Evolutionary conservation across 495 filamentous ascomycete genomes (phyloP).

Genomic region (Xylaria palmicola): DNA sequence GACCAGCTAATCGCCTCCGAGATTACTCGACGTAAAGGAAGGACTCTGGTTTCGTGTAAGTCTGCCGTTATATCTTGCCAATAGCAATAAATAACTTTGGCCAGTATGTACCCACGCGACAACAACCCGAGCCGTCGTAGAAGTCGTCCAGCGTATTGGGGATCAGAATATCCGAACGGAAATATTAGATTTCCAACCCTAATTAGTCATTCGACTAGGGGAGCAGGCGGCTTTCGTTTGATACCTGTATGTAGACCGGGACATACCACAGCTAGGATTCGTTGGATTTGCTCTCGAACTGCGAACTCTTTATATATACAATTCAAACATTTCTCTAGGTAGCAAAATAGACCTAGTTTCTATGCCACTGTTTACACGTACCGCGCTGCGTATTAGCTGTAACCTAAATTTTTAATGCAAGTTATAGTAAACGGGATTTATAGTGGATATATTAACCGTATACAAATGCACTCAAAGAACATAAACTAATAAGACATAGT

Average conservation of each 20-base stretch:
- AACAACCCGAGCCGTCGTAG: conserved; percentile 1
- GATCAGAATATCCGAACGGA: not conserved
- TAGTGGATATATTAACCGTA: too few species aligned
- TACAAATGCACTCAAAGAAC: too few species aligned
- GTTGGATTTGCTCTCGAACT: too few species aligned
- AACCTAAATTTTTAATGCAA: too few species aligned
- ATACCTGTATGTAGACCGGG: not conserved
- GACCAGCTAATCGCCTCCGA: conserved; percentile 6
- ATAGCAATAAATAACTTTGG: not conserved
- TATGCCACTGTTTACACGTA: too few species aligned
- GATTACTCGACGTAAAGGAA: not conserved
- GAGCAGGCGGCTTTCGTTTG: not conserved
- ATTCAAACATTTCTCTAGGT: too few species aligned
- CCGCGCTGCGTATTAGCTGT: too few species aligned
- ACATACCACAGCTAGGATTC: too few species aligned
- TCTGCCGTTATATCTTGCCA: not conserved
- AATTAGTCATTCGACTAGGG: not conserved
- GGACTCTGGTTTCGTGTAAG: conserved; percentile 8
- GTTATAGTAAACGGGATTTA: too few species aligned
- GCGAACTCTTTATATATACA: too few species aligned
- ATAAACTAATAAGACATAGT: too few species aligned
- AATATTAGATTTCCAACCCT: not conserved
- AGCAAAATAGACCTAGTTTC: too few species aligned
- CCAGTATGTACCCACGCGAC: not conserved
- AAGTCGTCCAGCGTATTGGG: not conserved